Conservation (phyloP, 2,329 filamentous ascomycete genomes). For the Mollisiaceae sp. region DNA sequence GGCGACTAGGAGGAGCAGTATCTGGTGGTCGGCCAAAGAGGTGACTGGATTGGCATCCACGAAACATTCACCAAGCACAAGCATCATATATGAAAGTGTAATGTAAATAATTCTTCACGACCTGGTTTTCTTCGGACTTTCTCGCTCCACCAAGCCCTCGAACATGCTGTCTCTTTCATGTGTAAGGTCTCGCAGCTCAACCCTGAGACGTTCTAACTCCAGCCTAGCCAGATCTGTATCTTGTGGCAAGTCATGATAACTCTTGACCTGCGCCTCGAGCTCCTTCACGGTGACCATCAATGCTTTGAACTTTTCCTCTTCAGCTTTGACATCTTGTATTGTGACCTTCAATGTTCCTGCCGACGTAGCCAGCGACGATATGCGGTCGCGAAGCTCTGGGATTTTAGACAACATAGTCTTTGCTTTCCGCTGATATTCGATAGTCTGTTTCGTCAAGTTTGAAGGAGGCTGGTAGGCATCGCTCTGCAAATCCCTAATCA, state of each 20-base stretch:
- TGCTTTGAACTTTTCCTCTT: constrained; percentile 63
- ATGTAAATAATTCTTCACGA: constrained; percentile 31
- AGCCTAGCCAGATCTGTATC: constrained; percentile 70
- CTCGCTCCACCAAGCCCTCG: constrained; percentile 70
- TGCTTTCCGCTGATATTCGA: constrained; percentile 72
- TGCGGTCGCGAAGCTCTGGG: constrained; percentile 66
- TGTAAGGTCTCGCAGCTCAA: constrained; percentile 65
- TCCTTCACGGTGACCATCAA: constrained; percentile 62
- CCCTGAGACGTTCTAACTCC: constrained; percentile 71
- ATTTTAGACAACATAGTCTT: constrained; percentile 71
- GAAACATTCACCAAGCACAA: constrained; percentile 4
- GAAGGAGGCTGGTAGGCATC: constrained; percentile 59
- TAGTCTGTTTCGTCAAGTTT: constrained; percentile 70
- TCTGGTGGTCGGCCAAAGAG: constrained; percentile 58
- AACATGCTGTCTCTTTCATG: constrained; percentile 74
- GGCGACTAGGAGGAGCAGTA: constrained; percentile 73
- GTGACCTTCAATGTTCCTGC: constrained; percentile 44
- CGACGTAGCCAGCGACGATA: constrained; percentile 46
- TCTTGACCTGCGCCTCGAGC: constrained; percentile 65
- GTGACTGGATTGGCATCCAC: constrained; percentile 40
- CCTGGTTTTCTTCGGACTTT: constrained; percentile 55
- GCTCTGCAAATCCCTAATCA: constrained; percentile 51
- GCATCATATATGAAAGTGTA: constrained; percentile 11
- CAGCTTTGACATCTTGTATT: constrained; percentile 61
- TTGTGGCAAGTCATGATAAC: constrained; percentile 74